Evolutionary conservation across 2,329 filamentous ascomycete species (phyloP), one percentile per base, ranked within the genome.

Genomic region (Pezicula neosporulosa): DNA sequence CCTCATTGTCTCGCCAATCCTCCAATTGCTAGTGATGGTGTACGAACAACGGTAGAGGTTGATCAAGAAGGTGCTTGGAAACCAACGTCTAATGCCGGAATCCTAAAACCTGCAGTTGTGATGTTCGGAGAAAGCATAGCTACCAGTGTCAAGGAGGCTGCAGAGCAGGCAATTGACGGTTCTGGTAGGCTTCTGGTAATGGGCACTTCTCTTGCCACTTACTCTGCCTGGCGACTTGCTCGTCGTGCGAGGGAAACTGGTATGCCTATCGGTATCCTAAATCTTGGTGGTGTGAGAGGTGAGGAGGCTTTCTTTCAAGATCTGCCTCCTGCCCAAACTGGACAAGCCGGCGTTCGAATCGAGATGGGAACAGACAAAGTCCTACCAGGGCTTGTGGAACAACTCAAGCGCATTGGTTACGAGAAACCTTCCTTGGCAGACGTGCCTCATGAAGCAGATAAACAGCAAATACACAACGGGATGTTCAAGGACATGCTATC

Each of bases 61-160:
- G 93, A 97, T 62, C 61, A 65, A 1, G 90, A 97, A 48, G 93
- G 93, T 0, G 93, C 91, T 0, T 95, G 87, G 89, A 71, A 76
- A 37, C 61, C 77, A 6, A 72, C 72, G 0, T 85, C 83, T 59
- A 83, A 79, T 2, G 89, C 84, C 0, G 94, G 93, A 2, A 83
- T 97, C 36, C 69, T 99, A 50, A 97, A 97, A 66, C 94, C 94
- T 3, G 89, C 89, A 1, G 92, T 99, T 2, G 85, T 92, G 61
- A 97, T 97, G 90, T 97, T 97, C 67, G 94, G 94, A 15, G 94
- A 97, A 70, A 92, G 83, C 53, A 96, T 97, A 46, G 75, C 81
- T 0, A 69, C 72, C 1, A 63, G 71, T 1, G 85, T 92, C 35
- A 97, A 95, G 68, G 68, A 73, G 1, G 84, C 83, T 0, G 93